These are phyloP conservation scores for Cutaneotrichosporon sp. DNA, from an alignment of 1,284 basidiomycete genomes.

Conservation along the genomic window DNA sequence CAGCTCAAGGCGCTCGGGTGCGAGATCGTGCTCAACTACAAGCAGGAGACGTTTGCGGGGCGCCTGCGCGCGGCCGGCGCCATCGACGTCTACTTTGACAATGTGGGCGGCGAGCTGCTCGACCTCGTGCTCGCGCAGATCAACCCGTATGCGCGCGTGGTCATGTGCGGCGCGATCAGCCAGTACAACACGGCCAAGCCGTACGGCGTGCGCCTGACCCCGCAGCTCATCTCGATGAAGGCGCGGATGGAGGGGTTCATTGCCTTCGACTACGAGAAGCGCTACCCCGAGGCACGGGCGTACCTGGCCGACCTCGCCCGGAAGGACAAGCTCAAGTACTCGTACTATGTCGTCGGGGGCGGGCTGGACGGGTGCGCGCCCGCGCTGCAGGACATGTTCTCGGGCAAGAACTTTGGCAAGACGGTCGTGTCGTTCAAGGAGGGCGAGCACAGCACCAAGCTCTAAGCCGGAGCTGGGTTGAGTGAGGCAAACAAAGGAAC, in stretches of 20 bases:
- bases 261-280: constrained; percentile 62
- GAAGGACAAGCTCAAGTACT: constrained; percentile 73
- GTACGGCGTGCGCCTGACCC: constrained; percentile 52
- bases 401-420: constrained; percentile 80
- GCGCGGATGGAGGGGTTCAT: constrained; percentile 62
- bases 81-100: constrained; percentile 82
- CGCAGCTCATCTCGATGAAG: constrained; percentile 69
- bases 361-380: constrained; percentile 71
- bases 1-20: constrained; percentile 83
- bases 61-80: constrained; percentile 59
- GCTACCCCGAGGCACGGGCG: constrained; percentile 49
- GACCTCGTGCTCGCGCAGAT: constrained; percentile 72
- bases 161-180: constrained; percentile 72
- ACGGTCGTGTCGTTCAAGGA: constrained; percentile 51
- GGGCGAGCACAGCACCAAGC: constrained; percentile 11
- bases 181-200: constrained; percentile 41
- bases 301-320: constrained; percentile 60
- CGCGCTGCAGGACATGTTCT: constrained; percentile 70
- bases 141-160: constrained; percentile 74
- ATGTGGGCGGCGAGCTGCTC: constrained; percentile 73
- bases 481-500: too few relatives aligned
- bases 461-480: too few relatives aligned
- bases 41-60: constrained; percentile 68
- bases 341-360: constrained; percentile 68
- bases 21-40: constrained; percentile 84